Conservation (phyloP, 768 basidiomycete genomes). For the Leccinum broughii region DNA sequence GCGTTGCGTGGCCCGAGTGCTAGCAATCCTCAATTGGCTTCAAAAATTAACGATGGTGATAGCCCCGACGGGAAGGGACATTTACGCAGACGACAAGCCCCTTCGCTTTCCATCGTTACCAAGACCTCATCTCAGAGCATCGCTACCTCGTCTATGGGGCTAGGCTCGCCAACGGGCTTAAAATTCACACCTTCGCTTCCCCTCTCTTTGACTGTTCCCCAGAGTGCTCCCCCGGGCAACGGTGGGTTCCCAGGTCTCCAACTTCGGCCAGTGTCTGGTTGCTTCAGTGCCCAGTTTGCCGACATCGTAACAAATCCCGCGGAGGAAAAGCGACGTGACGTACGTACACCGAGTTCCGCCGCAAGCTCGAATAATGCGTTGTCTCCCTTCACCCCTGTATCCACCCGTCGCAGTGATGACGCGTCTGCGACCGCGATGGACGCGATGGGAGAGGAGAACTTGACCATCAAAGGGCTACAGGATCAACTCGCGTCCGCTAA, state of each 20-base stretch:
- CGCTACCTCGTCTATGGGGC: conserved; percentile 16
- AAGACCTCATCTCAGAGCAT: conserved; percentile 17
- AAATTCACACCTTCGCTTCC: conserved; percentile 12
- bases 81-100: conserved; percentile 33
- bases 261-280: conserved; percentile 72
- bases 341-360: conserved; percentile 52
- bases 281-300: conserved; percentile 72
- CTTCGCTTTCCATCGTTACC: conserved; percentile 32
- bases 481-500: conserved; percentile 60
- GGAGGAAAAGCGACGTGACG: conserved; percentile 39
- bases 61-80: conserved; percentile 21
- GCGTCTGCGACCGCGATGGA: conserved; percentile 24
- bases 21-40: conserved; percentile 20
- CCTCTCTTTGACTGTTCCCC: conserved; percentile 35
- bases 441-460: conserved; percentile 42
- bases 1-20: conserved; percentile 29
- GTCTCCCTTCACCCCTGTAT: conserved; percentile 51
- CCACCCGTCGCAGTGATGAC: conserved; percentile 35
- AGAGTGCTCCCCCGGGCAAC: conserved; percentile 66
- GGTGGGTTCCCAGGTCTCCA: conserved; percentile 65
- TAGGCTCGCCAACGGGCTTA: conserved; percentile 9
- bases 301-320: conserved; percentile 36
- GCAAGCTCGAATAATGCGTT: conserved; percentile 40
- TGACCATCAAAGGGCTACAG: conserved; percentile 54
- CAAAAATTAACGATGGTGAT: conserved; percentile 7